Evolutionary conservation across 2,329 filamentous ascomycete genomes (phyloP), one percentile per base, ranked within the genome.

Genomic region (Penicillium sp.): DNA sequence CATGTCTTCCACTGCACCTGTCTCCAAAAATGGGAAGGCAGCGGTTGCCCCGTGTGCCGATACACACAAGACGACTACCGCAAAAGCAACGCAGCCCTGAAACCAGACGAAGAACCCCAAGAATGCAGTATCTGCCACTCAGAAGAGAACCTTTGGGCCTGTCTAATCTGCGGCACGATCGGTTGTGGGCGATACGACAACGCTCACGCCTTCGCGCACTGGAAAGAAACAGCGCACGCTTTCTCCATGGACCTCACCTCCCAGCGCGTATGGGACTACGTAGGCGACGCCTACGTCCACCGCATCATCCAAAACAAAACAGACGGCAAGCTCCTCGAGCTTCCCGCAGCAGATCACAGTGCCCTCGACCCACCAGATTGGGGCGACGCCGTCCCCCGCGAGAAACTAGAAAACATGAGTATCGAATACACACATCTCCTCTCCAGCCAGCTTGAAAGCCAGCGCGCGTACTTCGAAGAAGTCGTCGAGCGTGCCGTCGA

Each of bases 1-100:
- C 94, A 99, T 69, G 91, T 97, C 51, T 99, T 99, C 71, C 94
- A 99, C 73, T 97, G 94, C 71, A 93, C 89, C 1, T 99, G 94
- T 75, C 81, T 99, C 0, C 90, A 96, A 70, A 97, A 94, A 71
- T 99, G 94, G 94, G 91, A 90, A 71, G 93, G 93, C 5, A 89
- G 88, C 27, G 93, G 93, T 5, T 99, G 94, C 71, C 94, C 94
- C 0, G 92, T 99, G 7, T 99, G 94, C 69, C 86, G 94, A 35
- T 96, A 96, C 69, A 96, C 93, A 2, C 86, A 89, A 67, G 84
- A 86, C 47, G 81, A 83, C 56, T 73, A 78, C 57, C 76, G 71
- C 48, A 75, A 72, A 37, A 69, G 67, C 35, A 59, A 76, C 75
- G 63, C 86, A 80, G 73, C 84, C 75, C 43, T 73, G 2, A 72